phyloP scores from a whole-genome alignment of 1,139 yeast genomes.

The Blastobotrys indianensis region DNA sequence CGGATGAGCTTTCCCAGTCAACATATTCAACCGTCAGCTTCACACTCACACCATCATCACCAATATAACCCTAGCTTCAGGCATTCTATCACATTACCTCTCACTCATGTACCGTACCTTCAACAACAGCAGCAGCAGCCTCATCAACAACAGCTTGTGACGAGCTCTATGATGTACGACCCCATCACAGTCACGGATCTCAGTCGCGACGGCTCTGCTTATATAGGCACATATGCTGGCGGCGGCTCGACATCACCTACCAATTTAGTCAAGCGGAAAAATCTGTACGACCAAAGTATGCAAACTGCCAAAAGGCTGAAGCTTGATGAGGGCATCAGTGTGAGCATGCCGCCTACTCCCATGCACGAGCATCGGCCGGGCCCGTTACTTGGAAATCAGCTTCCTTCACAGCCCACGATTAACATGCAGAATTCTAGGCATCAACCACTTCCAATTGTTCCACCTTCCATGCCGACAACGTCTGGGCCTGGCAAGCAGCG shows the following conservation, averaged over 20 bases:
- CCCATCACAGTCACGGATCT: not conserved
- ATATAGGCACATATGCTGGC: not conserved
- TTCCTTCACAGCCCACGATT: no score
- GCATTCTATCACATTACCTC: not conserved
- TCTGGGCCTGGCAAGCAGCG: slow-evolving; percentile 11
- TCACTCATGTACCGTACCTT: not conserved
- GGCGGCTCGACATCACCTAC: slow-evolving; percentile 5
- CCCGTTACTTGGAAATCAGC: no score
- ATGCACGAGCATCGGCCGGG: no score
- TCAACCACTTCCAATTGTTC: no score
- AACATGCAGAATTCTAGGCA: no score
- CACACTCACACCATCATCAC: not conserved
- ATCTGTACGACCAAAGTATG: slow-evolving; percentile 1
- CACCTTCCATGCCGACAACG: no score
- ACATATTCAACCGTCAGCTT: not conserved
- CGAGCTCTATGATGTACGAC: not conserved
- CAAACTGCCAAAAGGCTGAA: slow-evolving; percentile 5
- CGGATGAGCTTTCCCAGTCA: not conserved
- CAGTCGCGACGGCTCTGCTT: not conserved
- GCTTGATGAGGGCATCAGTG: slow-evolving; percentile 1
- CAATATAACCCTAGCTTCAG: not conserved
- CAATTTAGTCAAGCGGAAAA: slow-evolving; percentile 7
- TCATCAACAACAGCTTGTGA: slow-evolving; percentile 1
- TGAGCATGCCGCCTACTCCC: no score
- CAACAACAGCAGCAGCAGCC: not conserved